A percentile compares a stretch with the other conserved stretches of the same genome.
These are phyloP conservation scores for Hygrocybe punicea DNA, from an alignment of 768 basidiomycete genomes.

Conservation along the genomic window DNA sequence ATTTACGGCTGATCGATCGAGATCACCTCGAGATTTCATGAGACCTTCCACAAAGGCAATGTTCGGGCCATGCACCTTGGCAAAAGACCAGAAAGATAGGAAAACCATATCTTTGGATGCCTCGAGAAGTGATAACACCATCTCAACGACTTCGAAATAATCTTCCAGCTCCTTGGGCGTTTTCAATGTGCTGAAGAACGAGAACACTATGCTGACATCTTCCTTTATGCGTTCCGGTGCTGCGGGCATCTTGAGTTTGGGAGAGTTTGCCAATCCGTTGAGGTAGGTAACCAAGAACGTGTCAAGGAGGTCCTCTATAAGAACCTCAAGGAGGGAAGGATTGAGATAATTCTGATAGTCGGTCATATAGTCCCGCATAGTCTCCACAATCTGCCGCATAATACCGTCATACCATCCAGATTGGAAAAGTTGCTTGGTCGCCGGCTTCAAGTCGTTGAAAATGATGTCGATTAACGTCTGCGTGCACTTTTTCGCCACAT, in stretches of 20 bases:
- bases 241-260: constrained; percentile 82
- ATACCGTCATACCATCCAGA: constrained; percentile 86
- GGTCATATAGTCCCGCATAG: constrained; percentile 93
- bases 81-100: constrained; percentile 91
- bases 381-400: constrained; percentile 86
- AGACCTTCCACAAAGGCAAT: constrained; percentile 86
- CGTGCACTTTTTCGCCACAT: constrained; percentile 96
- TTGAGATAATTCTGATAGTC: constrained; percentile 93
- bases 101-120: constrained; percentile 88
- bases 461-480: constrained; percentile 91
- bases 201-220: constrained; percentile 74
- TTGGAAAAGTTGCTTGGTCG: constrained; percentile 80
- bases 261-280: constrained; percentile 75
- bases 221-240: constrained; percentile 80
- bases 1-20: constrained; percentile 80
- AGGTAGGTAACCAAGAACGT: constrained; percentile 88
- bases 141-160: constrained; percentile 83
- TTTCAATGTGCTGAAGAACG: constrained; percentile 79
- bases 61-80: constrained; percentile 90
- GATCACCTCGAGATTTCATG: constrained; percentile 84
- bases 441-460: constrained; percentile 90
- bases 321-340: constrained; percentile 81
- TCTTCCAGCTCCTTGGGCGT: constrained; percentile 73
- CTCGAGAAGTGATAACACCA: constrained; percentile 74
- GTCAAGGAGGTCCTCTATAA: constrained; percentile 90